These are phyloP conservation scores for Penicillium sp. DNA, from an alignment of 2,329 filamentous ascomycete genomes.

Conservation along the genomic window DNA sequence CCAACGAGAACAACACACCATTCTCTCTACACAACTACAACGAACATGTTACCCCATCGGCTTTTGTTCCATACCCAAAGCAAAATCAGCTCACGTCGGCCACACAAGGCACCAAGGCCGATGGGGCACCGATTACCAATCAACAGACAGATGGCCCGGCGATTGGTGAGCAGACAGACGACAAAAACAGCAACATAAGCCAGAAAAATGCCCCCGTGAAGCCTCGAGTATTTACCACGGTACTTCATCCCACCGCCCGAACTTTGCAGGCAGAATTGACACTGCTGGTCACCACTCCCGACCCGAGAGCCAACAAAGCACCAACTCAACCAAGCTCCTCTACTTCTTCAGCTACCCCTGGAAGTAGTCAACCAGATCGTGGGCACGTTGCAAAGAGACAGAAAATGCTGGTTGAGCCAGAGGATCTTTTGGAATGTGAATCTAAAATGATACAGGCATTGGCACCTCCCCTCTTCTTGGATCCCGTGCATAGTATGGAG, in stretches of 20 bases:
- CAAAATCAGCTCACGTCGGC: slow-evolving; percentile 37
- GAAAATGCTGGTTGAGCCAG: slow-evolving; percentile 76
- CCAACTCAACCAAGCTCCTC: slow-evolving; percentile 41
- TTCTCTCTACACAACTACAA: slow-evolving; percentile 94
- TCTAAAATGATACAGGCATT: slow-evolving; percentile 72
- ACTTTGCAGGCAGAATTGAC: slow-evolving; percentile 73
- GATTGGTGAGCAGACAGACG: slow-evolving; percentile 36
- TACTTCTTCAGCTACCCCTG: slow-evolving; percentile 55
- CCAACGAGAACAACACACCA: slow-evolving; percentile 61
- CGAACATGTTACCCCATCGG: slow-evolving; percentile 83
- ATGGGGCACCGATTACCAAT: slow-evolving; percentile 14
- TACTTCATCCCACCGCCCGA: slow-evolving; percentile 79
- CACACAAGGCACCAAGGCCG: slow-evolving; percentile 26
- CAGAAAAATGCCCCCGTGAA: slow-evolving; percentile 50
- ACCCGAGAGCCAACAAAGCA: slow-evolving; percentile 51
- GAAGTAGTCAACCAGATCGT: slow-evolving; percentile 59
- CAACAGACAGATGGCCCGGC: slow-evolving; percentile 24
- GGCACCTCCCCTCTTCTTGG: slow-evolving; percentile 70
- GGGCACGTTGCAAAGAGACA: slow-evolving; percentile 60
- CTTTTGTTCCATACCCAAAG: slow-evolving; percentile 71
- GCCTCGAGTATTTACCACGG: slow-evolving; percentile 69
- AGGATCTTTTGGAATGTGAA: slow-evolving; percentile 72
- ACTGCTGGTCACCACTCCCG: slow-evolving; percentile 71
- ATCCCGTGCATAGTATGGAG: slow-evolving; percentile 67
- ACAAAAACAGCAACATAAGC: slow-evolving; percentile 39